Percentiles rank a stretch among this genome's conserved stretches.
Conservation (phyloP, 768 basidiomycete species). For the Candolleomyces aberdarensis region DNA sequence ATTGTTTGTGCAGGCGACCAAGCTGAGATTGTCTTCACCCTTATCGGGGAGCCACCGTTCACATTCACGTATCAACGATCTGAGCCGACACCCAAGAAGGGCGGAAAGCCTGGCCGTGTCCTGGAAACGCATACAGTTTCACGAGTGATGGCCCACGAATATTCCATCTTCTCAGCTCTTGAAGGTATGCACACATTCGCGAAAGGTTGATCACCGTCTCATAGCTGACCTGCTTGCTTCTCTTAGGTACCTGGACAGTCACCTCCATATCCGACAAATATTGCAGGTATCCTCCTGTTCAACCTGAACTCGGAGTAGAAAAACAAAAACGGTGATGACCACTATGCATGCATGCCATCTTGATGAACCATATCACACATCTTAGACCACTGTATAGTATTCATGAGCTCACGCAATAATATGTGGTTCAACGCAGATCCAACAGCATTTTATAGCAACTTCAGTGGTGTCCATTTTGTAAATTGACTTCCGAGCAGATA, state of each 20-base stretch:
- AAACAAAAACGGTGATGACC: slow-evolving; percentile 26
- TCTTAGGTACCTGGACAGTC: slow-evolving; percentile 83
- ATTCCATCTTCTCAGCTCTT: slow-evolving; percentile 87
- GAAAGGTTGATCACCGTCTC: neutral
- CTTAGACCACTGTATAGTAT: slow-evolving; percentile 17
- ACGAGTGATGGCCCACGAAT: slow-evolving; percentile 67
- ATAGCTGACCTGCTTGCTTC: neutral
- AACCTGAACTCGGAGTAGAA: slow-evolving; percentile 45
- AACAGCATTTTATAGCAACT: too few species aligned
- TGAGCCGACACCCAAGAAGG: slow-evolving; percentile 65
- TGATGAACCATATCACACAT: neutral
- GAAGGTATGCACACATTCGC: slow-evolving; percentile 61
- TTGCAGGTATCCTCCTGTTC: slow-evolving; percentile 82
- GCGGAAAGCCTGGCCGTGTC: slow-evolving; percentile 70
- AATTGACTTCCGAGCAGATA: neutral
- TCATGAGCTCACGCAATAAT: neutral
- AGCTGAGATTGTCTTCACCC: slow-evolving; percentile 88
- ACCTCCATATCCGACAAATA: slow-evolving; percentile 87
- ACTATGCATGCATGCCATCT: neutral
- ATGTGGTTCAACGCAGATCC: too few species aligned
- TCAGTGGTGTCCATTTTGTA: too few species aligned
- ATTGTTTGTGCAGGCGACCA: slow-evolving; percentile 61
- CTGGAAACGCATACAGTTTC: slow-evolving; percentile 91
- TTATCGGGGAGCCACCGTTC: slow-evolving; percentile 92
- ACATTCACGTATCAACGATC: slow-evolving; percentile 92